These are phyloP conservation scores for Sorghum bicolor DNA, from an alignment of 176 grass and related monocot species.

Conservation along the genomic window Sorghum_bicolor_NCBIv3 NC_012873.2:67412501-67413000, in stretches of 20 bases:
- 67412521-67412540: neutral
- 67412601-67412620: conserved; percentile 63
- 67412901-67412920: conserved; percentile 56
- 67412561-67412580: neutral
- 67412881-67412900: conserved; percentile 34
- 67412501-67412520: neutral
- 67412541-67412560: neutral
- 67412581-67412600: conserved; percentile 49
- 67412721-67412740: neutral
- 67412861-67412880: conserved; percentile 76
- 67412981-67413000: conserved; percentile 90
- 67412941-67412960: conserved; percentile 87
- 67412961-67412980: conserved; percentile 96
- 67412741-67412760: conserved; percentile 24
- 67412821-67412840: conserved; percentile 53
- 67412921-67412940: conserved; percentile 92
- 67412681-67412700: neutral
- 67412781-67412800: conserved; percentile 81
- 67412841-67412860: conserved; percentile 66
- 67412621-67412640: conserved; percentile 80
- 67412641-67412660: conserved; percentile 22
- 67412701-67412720: neutral
- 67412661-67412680: neutral
- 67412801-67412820: conserved; percentile 79
- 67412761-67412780: conserved; percentile 93